A percentile compares a stretch with the other conserved stretches of the same genome.
Evolutionary conservation across 805 yeast genomes (phyloP).

Genomic region (Ogataea haglerorum): DNA sequence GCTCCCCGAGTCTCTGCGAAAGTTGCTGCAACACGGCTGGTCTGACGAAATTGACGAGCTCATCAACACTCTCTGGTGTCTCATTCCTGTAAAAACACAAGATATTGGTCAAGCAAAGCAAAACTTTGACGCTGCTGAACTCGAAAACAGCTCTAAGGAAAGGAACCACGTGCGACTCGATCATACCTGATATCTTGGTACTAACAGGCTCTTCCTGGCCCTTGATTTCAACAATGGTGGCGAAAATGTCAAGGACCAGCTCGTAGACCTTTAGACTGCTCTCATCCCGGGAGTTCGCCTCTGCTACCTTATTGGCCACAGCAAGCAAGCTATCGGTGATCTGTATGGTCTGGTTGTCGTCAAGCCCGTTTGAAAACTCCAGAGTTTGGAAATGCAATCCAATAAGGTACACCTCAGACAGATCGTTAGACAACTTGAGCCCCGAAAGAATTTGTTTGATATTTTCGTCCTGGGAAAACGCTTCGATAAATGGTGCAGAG

Average conservation of each 20-base stretch:
- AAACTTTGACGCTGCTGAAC: slow-evolving; percentile 51
- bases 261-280: slow-evolving; percentile 62
- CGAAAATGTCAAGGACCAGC: slow-evolving; percentile 67
- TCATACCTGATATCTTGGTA: slow-evolving; percentile 14
- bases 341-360: slow-evolving; percentile 22
- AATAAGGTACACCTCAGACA: slow-evolving; percentile 24
- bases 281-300: slow-evolving; percentile 31
- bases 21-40: slow-evolving; percentile 10
- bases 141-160: slow-evolving; percentile 42
- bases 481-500: slow-evolving; percentile 26
- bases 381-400: slow-evolving; percentile 32
- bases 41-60: slow-evolving; percentile 9
- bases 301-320: slow-evolving; percentile 26
- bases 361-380: slow-evolving; percentile 27
- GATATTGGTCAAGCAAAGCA: slow-evolving; percentile 69
- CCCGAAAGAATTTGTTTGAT: slow-evolving; percentile 11
- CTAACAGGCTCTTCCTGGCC: slow-evolving; percentile 20
- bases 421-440: slow-evolving; percentile 6
- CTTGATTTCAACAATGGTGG: slow-evolving; percentile 65
- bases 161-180: slow-evolving; percentile 16
- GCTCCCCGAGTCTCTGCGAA: slow-evolving; percentile 2
- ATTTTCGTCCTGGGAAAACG: slow-evolving; percentile 16
- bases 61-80: slow-evolving; percentile 20
- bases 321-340: slow-evolving; percentile 29
- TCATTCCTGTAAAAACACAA: slow-evolving; percentile 35